Evolutionary conservation across 306 rosid species (phyloP).

Genomic region (Lupinus albus): DNA sequence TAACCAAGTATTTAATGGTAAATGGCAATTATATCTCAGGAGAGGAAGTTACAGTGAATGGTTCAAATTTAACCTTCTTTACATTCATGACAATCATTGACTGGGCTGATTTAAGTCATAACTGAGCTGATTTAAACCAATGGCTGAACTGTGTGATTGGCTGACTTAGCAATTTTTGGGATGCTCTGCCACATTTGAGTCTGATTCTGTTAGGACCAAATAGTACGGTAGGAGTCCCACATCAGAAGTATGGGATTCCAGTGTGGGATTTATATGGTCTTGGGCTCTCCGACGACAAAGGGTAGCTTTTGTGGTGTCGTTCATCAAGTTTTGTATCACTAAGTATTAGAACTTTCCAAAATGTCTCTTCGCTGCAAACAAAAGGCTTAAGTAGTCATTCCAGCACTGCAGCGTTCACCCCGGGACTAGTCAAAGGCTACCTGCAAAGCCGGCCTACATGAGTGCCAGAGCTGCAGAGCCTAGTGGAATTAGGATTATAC

Average conservation of each 20-base stretch:
- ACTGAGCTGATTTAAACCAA: slow-evolving; percentile 20
- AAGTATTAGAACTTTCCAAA: neutral
- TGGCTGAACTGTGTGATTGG: neutral
- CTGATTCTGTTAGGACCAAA: neutral
- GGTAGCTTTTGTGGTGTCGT: neutral
- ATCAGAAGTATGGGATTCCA: neutral
- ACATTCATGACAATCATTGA: slow-evolving; percentile 20
- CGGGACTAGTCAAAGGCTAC: neutral
- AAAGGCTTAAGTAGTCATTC: neutral
- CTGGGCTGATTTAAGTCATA: slow-evolving; percentile 20
- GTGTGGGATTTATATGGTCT: neutral
- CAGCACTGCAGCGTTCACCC: too few relatives aligned
- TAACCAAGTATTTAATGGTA: slow-evolving; percentile 30
- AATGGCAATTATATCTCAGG: slow-evolving; percentile 23
- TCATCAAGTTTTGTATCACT: neutral
- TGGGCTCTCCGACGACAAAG: neutral
- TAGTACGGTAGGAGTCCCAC: neutral
- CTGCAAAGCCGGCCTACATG: neutral
- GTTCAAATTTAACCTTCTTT: slow-evolving; percentile 11
- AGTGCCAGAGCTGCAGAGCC: neutral
- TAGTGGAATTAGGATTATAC: neutral
- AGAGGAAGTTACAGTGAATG: slow-evolving; percentile 6
- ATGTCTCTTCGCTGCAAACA: neutral
- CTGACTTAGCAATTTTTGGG: slow-evolving; percentile 2
- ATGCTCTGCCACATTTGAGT: neutral